Evolutionary conservation across 805 yeast species (phyloP).

Genomic region (Starmerella potacharoeniae): DNA sequence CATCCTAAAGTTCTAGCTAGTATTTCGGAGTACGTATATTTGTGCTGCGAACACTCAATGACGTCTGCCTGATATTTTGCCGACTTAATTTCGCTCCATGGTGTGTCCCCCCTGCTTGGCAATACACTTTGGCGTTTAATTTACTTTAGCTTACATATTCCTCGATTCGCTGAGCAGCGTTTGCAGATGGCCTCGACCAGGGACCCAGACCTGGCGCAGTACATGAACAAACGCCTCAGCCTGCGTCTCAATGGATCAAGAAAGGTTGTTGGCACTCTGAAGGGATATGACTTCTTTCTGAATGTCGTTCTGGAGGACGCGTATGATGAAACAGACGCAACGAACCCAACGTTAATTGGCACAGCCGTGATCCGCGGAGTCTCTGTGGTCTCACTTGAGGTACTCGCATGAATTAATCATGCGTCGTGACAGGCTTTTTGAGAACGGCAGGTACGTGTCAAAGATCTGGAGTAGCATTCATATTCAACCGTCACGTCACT

Average conservation of each 20-base stretch:
- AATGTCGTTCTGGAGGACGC: slow-evolving; percentile 65
- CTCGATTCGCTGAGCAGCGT: background rate
- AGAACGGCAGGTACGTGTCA: no score
- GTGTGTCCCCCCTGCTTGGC: no score
- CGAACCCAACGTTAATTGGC: slow-evolving; percentile 48
- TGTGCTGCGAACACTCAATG: no score
- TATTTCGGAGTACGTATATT: no score
- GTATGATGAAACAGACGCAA: slow-evolving; percentile 44
- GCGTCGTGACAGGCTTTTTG: no score
- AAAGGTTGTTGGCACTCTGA: slow-evolving; percentile 62
- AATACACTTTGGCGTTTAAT: background rate
- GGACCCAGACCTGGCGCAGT: slow-evolving; percentile 37
- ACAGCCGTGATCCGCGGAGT: slow-evolving; percentile 65
- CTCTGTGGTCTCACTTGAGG: slow-evolving; percentile 55
- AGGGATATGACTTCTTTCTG: slow-evolving; percentile 75
- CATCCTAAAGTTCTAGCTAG: no score
- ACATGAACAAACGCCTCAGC: slow-evolving; percentile 64
- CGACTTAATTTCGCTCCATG: no score
- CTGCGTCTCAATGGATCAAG: slow-evolving; percentile 72
- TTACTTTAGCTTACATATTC: background rate
- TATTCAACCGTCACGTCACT: no score
- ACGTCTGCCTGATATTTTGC: no score
- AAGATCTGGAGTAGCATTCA: no score
- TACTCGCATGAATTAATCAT: background rate
- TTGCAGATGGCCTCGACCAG: slow-evolving; percentile 3